Conservation (phyloP, 2,329 filamentous ascomycete genomes). For the Neonectria faginata region DNA sequence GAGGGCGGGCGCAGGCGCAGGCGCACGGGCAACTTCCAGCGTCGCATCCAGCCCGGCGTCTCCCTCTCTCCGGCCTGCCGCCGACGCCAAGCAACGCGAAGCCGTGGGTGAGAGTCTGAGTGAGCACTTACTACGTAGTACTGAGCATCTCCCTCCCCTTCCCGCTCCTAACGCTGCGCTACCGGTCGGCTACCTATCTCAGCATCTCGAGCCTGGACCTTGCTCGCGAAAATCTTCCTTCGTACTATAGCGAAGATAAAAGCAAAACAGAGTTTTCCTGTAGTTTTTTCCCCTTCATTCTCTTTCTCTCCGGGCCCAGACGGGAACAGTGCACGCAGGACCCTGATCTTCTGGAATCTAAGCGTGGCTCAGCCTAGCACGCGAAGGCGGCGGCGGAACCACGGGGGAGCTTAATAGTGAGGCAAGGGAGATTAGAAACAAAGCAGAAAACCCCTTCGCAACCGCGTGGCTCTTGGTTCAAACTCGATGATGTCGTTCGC, state of each 20-base stretch:
- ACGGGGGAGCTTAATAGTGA: neutral
- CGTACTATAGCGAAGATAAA: neutral
- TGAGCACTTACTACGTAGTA: neutral
- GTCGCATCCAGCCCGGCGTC: conserved; percentile 1
- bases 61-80: conserved; percentile 32
- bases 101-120: neutral
- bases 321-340: conserved; percentile 13
- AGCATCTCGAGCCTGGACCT: conserved; percentile 32
- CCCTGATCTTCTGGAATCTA: conserved; percentile 5
- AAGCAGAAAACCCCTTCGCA: conserved; percentile 26
- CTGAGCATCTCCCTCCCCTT: conserved; percentile 17
- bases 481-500: conserved; percentile 29
- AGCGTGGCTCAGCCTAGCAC: conserved; percentile 13
- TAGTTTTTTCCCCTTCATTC: neutral
- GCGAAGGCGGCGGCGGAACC: neutral
- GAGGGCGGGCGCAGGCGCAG: neutral
- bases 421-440: conserved; percentile 25
- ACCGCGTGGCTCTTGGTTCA: conserved; percentile 26
- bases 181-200: conserved; percentile 31
- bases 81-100: neutral
- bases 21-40: conserved; percentile 1
- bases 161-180: conserved; percentile 36
- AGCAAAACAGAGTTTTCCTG: neutral
- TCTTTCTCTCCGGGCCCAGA: neutral
- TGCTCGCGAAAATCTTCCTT: neutral